Evolutionary conservation across 176 grass and related monocot species (phyloP), one percentile per base, ranked within the genome.

Genomic region (Cocos nucifera): DNA sequence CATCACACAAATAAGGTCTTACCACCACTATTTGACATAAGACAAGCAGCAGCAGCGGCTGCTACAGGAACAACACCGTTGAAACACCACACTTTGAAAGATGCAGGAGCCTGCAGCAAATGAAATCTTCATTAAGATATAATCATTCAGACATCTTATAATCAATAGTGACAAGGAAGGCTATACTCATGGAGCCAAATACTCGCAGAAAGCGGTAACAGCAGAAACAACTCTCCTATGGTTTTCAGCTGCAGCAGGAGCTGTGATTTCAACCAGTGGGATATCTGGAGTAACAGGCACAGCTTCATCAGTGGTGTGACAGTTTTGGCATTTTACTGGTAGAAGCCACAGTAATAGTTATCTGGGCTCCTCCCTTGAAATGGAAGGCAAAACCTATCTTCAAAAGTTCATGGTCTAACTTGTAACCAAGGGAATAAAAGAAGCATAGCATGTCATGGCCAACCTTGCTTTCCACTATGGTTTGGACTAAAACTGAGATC

Each of bases 181-280:
- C 1, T 44, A 15, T 72, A 82, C 86, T 90, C 75, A 96, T 83
- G 83, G 92, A 27, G 83, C 87, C 49, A 96, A 72, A 82, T 88
- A 88, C 72, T 96, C 92, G 60, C 83, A 91, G 62, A 97, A 91
- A 0, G 87, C 76, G 15, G 78, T 73, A 63, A 97, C 75, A 15
- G 87, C 75, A 27, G 73, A 78, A 64, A 73, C 84, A 9, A 97
- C 93, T 44, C 91, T 87, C 22, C 71, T 75, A 75, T 97, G 88
- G 61, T 91, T 97, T 59, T 88, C 88, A 48, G 75, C 57, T 7
- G 79, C 75, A 57, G 87, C 81, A 69, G 87, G 93, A 26, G 93
- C 84, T 44, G 79, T 91, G 64, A 91, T 91, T 91, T 21, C 93
- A 59, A 88, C 93, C 62, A 85, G 54, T 66, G 91, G 84, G 79